phyloP scores from a whole-genome alignment of 2,329 filamentous ascomycete genomes.

The Colletotrichum nymphaeae region DNA sequence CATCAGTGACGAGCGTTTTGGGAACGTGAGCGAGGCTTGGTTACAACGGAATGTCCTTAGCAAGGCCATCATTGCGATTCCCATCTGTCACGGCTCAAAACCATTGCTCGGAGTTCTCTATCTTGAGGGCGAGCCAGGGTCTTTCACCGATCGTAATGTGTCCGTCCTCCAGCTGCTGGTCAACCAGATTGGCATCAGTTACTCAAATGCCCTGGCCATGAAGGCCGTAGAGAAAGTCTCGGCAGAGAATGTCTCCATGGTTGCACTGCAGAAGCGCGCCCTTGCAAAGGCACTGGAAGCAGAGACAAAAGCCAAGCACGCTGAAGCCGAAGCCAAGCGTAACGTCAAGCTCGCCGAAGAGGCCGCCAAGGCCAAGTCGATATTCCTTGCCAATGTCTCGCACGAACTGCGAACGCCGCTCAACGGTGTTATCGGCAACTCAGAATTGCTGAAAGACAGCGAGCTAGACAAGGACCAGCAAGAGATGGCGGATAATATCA shows the following conservation, averaged over 20 bases:
- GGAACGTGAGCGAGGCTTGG: conserved; percentile 78
- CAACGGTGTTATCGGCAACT: conserved; percentile 90
- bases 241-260: conserved; percentile 82
- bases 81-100: conserved; percentile 79
- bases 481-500: conserved; percentile 89
- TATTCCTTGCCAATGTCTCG: conserved; percentile 83
- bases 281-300: conserved; percentile 78
- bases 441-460: conserved; percentile 83
- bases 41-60: conserved; percentile 75
- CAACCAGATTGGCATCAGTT: conserved; percentile 81
- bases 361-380: conserved; percentile 84
- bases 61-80: conserved; percentile 82
- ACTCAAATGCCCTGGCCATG: conserved; percentile 74
- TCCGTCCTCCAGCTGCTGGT: conserved; percentile 77
- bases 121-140: conserved; percentile 78
- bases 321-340: conserved; percentile 80
- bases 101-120: conserved; percentile 80
- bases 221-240: conserved; percentile 82
- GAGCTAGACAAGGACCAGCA: conserved; percentile 79
- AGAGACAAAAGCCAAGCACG: conserved; percentile 80
- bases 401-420: conserved; percentile 86
- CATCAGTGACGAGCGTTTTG: conserved; percentile 80
- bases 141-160: conserved; percentile 80
- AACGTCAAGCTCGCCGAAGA: conserved; percentile 87
- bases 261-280: conserved; percentile 79